Evolutionary conservation across 352 stramenopile genomes (phyloP).

Genomic region (Globisporangium echinulatum): DNA sequence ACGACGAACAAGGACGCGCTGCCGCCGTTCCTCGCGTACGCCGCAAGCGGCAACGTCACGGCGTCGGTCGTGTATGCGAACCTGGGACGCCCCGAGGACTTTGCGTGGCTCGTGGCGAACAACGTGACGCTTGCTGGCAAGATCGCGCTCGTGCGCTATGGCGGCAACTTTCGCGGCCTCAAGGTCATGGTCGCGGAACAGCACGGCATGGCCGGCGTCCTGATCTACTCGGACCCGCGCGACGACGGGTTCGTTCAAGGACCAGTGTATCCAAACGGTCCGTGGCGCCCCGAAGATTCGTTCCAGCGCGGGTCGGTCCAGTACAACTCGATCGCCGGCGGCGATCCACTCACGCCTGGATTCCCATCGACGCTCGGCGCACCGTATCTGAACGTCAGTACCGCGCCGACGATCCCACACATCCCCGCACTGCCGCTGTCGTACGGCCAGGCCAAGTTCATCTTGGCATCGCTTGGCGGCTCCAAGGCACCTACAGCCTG

Average conservation of each 20-base stretch:
- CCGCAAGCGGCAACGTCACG: constrained; percentile 67
- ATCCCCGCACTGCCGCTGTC: constrained; percentile 65
- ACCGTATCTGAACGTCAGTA: constrained; percentile 31
- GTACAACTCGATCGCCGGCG: constrained; percentile 68
- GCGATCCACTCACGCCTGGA: constrained; percentile 59
- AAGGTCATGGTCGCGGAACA: constrained; percentile 84
- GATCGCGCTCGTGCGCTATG: constrained; percentile 85
- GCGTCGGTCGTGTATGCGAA: constrained; percentile 84
- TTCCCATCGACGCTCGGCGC: constrained; percentile 39
- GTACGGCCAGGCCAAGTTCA: constrained; percentile 75
- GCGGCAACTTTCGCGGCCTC: constrained; percentile 60
- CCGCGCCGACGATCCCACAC: constrained; percentile 51
- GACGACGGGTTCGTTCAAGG: constrained; percentile 76
- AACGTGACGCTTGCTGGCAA: constrained; percentile 72
- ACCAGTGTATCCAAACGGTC: constrained; percentile 69
- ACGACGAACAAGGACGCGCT: constrained; percentile 43
- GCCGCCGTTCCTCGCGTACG: constrained; percentile 82
- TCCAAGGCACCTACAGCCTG: constrained; percentile 43
- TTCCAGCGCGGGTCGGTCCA: constrained; percentile 85
- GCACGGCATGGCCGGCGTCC: constrained; percentile 59
- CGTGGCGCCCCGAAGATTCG: constrained; percentile 64
- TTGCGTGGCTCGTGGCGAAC: constrained; percentile 57
- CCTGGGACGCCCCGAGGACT: constrained; percentile 76
- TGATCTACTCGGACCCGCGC: constrained; percentile 88
- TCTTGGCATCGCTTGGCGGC: constrained; percentile 65